Base-by-base conservation (phyloP, 2,329 filamentous ascomycete genomes). In the Penicillium sp. region DNA sequence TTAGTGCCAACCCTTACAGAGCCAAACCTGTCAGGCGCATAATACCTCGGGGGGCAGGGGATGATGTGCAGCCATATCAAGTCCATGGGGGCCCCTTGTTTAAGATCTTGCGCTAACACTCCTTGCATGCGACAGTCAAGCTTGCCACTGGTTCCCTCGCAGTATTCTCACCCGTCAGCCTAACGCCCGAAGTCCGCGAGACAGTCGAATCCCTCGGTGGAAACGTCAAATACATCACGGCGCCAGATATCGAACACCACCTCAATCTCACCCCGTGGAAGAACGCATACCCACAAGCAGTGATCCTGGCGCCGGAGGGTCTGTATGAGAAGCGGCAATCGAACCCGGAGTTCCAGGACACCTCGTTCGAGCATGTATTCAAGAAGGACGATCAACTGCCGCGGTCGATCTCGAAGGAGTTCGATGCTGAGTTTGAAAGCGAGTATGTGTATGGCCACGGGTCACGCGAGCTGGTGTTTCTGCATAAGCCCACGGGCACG, bases 181-280 rank as follows among this genome's bases (percentile, higher is more conserved):
- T 97, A 56, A 97, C 93, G 3, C 83, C 88, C 3, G 86, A 88
- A 57, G 87, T 92, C 40, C 86, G 82, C 61, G 79, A 90, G 51
- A 78, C 82, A 54, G 75, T 85, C 21, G 80, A 86, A n/a, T 73
- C 79, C 35, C 78, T 91, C 56, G 87, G 87, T 61, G 87, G 87
- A 50, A 82, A 86, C 42, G 85, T 97, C 51, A 84, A 83, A 65
- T 97, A 97, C 81, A 87, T 99, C 64, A 81, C 93, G 27, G 93
- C 94, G 0, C 86, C 89, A 1, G 94, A 99, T 74, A 82, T 90
- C 52, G 92, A 99, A 79, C 94, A 99, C 76, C 94, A 99, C 82
- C 91, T 99, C 73, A 95, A 94, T 80, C 74, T 99, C 54, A 88
- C 89, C 0, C 82, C 90, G 49, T 99, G 94, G 93, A 86, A 89